Evolutionary conservation across 345 rosid species (phyloP), one percentile per base, ranked within the genome.

Genomic region (Adansonia digitata): DNA sequence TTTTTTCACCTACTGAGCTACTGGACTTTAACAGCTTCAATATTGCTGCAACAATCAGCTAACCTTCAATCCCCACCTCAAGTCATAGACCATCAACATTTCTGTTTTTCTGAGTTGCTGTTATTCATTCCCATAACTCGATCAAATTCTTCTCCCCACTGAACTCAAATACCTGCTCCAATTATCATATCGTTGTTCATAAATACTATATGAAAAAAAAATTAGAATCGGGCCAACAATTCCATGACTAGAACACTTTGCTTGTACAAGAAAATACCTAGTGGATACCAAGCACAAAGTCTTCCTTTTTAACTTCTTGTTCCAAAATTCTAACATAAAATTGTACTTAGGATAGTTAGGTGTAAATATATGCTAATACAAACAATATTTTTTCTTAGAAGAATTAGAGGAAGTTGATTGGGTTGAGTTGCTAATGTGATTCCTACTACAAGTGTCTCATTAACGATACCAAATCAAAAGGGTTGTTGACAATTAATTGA

Each of bases 81-180:
- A 77, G 56, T 80, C 72, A 39, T 59, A 68, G 62, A 67, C 79
- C 77, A 75, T 74, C 60, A 80, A 75, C 74, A 62, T 78, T 75
- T 75, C 80, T 74, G 53, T 46, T 69, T 55, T 40, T 57, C 52
- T 35, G 27, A 73, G 37, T 52, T 43, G 26, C 35, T 48, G 3
- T 64, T 63, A 35, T 59, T 79, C 71, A 15, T 45, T 18, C 24
- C 57, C 60, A 18, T 57, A 60, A 62, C 66, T 64, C 34, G 35
- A 20, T 56, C 67, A 40, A 53, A 45, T 48, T 67, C 63, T 26
- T 26, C n/a, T 57, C 35, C 62, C 63, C 5, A 27, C 63, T 26
- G 35, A 57, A 26, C 63, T 57, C 9, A 29, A 49, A 59, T 13
- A 60, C 39, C 65, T 60, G 65, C 39, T 5, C 45, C 49, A 64